Conservation (phyloP, 2,329 filamentous ascomycete genomes). For the Canariomyces notabilis region DNA sequence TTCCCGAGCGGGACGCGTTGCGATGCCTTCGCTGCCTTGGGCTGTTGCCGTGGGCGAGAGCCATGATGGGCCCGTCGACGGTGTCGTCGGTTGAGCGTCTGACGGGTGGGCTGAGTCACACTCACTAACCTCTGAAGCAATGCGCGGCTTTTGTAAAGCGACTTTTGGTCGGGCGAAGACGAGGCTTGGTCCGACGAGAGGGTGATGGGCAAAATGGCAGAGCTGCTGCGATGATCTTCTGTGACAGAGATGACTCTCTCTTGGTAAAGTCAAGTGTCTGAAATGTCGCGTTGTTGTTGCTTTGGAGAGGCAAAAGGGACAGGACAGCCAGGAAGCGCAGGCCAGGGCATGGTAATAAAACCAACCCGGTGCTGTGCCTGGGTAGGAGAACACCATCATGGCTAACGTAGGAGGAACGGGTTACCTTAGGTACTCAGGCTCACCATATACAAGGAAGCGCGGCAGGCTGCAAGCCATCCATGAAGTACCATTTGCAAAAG, state of each 20-base stretch:
- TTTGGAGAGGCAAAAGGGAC: constrained; percentile 36
- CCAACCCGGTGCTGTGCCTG: constrained; percentile 6
- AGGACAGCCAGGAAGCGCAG: constrained; percentile 33
- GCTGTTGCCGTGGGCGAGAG: constrained; percentile 2
- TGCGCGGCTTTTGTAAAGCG: constrained; percentile 19
- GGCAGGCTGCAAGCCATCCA: neutral
- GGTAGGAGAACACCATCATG: neutral
- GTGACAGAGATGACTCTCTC: constrained; percentile 55
- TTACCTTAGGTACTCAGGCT: neutral
- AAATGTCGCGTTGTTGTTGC: constrained; percentile 44
- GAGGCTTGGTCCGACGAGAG: constrained; percentile 29
- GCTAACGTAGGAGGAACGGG: constrained; percentile 1
- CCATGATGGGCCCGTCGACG: constrained; percentile 20
- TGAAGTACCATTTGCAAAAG: too few relatives aligned
- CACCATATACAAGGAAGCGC: too few relatives aligned
- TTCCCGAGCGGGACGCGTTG: constrained; percentile 16
- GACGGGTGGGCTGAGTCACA: constrained; percentile 22
- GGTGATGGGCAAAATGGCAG: constrained; percentile 36
- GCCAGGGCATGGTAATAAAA: constrained; percentile 26
- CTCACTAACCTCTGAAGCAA: constrained; percentile 27
- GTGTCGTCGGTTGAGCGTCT: constrained; percentile 24
- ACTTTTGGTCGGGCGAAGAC: constrained; percentile 24
- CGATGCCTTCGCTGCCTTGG: constrained; percentile 22
- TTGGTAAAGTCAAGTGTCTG: constrained; percentile 40
- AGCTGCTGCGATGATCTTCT: constrained; percentile 56